phyloP scores from a whole-genome alignment of 179 eudicot species.

The Silene coronaria region DNA sequence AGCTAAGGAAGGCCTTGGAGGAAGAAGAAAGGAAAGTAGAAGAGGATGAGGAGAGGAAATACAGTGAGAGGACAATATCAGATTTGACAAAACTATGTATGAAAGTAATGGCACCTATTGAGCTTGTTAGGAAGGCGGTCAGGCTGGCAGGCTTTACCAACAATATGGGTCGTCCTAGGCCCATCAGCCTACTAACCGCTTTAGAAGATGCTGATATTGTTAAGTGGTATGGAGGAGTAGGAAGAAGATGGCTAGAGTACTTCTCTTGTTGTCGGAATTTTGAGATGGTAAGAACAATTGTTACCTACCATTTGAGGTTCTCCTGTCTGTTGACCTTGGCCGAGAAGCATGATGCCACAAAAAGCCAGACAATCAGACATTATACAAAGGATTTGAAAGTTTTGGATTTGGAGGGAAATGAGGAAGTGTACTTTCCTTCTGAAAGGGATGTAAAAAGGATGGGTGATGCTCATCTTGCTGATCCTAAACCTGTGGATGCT shows the following conservation, averaged over 20 bases:
- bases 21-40: conserved; percentile 46
- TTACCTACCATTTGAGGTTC: conserved; percentile 75
- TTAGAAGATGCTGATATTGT: conserved; percentile 76
- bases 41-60: conserved; percentile 69
- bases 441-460: conserved; percentile 71
- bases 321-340: conserved; percentile 83
- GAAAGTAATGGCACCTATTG: conserved; percentile 70
- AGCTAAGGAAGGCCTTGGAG: conserved; percentile 52
- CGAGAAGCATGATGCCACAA: conserved; percentile 86
- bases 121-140: conserved; percentile 62
- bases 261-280: conserved; percentile 80
- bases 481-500: conserved; percentile 86
- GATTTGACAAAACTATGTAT: conserved; percentile 76
- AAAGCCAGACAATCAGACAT: conserved; percentile 67
- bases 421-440: conserved; percentile 58
- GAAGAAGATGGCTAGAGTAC: conserved; percentile 83
- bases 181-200: conserved; percentile 51
- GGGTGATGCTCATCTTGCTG: conserved; percentile 64
- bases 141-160: conserved; percentile 75
- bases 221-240: conserved; percentile 90
- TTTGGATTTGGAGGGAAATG: conserved; percentile 38
- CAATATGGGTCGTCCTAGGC: conserved; percentile 94
- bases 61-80: conserved; percentile 56
- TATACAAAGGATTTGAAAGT: conserved; percentile 76
- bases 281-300: conserved; percentile 55